A percentile compares a stretch with the other conserved stretches of the same genome.
phyloP scores from a whole-genome alignment of 31 red algal genomes.

The Bonnemaisonia californica region DNA sequence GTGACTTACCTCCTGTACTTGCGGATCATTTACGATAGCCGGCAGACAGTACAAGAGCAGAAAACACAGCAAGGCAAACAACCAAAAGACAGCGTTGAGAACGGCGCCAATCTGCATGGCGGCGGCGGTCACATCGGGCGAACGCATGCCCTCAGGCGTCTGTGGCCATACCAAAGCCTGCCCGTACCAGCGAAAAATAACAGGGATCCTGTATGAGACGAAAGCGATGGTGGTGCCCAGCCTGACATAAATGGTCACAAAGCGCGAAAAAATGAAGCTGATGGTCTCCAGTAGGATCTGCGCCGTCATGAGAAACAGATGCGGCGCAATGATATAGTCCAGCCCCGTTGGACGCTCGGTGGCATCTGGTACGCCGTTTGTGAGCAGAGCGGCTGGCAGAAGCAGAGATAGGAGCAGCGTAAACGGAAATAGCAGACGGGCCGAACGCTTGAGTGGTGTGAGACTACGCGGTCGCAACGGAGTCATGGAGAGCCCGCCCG shows the following conservation, averaged over 20 bases:
- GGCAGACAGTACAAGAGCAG: conserved; percentile 50
- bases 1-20: not conserved
- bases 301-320: conserved; percentile 50
- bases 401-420: conserved; percentile 41
- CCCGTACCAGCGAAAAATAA: conserved; percentile 43
- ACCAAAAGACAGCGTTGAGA: conserved; percentile 54
- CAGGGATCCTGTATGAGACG: conserved; percentile 48
- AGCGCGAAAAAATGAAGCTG: conserved; percentile 24
- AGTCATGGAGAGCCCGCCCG: not conserved
- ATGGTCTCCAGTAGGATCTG: conserved; percentile 60
- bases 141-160: not conserved
- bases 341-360: conserved; percentile 24
- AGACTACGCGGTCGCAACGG: conserved; percentile 18
- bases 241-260: conserved; percentile 33
- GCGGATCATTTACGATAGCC: conserved; percentile 27
- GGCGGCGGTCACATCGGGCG: conserved; percentile 8
- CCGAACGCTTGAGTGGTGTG: conserved; percentile 30
- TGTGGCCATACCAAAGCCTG: conserved; percentile 17
- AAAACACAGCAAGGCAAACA: conserved; percentile 54
- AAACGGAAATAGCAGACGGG: conserved; percentile 54
- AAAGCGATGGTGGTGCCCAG: conserved; percentile 42
- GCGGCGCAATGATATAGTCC: conserved; percentile 38
- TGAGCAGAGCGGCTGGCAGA: conserved; percentile 27
- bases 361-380: not conserved
- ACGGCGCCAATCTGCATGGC: conserved; percentile 35